Conservation (phyloP, 2,329 filamentous ascomycete species). For the Tolypocladium ophioglossoides region DNA sequence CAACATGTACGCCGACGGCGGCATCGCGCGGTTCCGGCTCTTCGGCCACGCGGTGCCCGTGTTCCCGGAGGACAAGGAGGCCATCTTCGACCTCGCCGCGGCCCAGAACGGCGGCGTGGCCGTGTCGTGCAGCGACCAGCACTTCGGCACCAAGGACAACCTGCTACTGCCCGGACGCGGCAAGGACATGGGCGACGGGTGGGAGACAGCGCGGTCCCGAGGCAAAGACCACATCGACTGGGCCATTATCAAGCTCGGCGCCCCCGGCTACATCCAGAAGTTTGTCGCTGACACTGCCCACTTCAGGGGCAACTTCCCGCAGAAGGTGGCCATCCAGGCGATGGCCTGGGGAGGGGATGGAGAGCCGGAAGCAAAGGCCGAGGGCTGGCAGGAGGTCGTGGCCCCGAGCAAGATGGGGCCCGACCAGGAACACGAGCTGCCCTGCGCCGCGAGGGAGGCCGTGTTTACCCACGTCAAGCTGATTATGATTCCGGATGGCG, state of each 20-base stretch:
- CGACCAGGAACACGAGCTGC: conserved; percentile 62
- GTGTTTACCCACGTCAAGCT: conserved; percentile 77
- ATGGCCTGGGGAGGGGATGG: conserved; percentile 42
- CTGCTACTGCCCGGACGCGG: conserved; percentile 68
- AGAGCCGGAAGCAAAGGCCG: conserved; percentile 45
- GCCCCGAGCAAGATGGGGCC: conserved; percentile 58
- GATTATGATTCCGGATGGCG: conserved; percentile 86
- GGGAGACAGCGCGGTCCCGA: conserved; percentile 72
- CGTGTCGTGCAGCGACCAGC: conserved; percentile 68
- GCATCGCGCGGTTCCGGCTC: conserved; percentile 69
- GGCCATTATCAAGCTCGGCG: conserved; percentile 66
- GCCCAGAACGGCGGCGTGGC: conserved; percentile 72
- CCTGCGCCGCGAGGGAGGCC: conserved; percentile 41
- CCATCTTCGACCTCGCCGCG: conserved; percentile 64
- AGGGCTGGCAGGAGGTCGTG: conserved; percentile 57
- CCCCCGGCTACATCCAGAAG: conserved; percentile 51
- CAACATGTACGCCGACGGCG: conserved; percentile 79
- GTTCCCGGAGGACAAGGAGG: conserved; percentile 55
- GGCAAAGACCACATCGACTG: conserved; percentile 67
- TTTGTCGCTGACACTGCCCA: conserved; percentile 72
- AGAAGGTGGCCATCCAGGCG: conserved; percentile 59
- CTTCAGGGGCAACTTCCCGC: conserved; percentile 76
- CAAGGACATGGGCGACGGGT: conserved; percentile 80
- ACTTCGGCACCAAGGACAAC: conserved; percentile 75
- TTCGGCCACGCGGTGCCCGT: conserved; percentile 69